These are phyloP conservation scores for maize (Zea mays) DNA, from an alignment of 176 grass and related monocot species.

Conservation along the genomic window DNA sequence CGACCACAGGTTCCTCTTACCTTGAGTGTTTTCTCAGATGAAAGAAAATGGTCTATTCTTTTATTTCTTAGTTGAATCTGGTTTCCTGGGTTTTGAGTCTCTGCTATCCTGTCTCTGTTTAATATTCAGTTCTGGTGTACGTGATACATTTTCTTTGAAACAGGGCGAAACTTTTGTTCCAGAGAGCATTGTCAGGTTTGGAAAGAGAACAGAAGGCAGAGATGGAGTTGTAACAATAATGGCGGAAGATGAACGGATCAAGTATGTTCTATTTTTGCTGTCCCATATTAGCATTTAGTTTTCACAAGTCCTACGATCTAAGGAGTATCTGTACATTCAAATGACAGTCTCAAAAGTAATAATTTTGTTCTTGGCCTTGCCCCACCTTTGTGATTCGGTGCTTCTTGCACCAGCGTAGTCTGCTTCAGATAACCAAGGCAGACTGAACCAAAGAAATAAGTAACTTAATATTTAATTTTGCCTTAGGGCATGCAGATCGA, in stretches of 20 bases:
- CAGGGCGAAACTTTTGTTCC: constrained; percentile 96
- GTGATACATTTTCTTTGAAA: constrained; percentile 30
- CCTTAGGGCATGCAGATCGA: neutral
- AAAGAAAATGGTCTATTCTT: neutral
- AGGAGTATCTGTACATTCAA: neutral
- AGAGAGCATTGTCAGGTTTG: constrained; percentile 75
- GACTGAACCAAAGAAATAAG: neutral
- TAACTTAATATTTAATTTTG: neutral
- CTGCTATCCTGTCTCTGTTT: neutral
- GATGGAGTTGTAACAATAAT: constrained; percentile 59
- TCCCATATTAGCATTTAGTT: neutral
- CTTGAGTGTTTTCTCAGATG: neutral
- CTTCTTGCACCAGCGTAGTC: neutral
- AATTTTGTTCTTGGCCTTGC: neutral
- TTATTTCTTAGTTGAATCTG: neutral
- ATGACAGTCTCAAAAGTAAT: neutral
- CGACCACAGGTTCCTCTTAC: neutral
- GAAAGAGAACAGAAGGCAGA: constrained; percentile 63
- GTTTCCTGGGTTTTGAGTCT: neutral
- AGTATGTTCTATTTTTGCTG: constrained; percentile 50
- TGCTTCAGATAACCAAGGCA: neutral
- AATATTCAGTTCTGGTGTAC: neutral
- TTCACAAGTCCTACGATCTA: neutral
- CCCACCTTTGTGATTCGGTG: neutral
- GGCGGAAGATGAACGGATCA: constrained; percentile 67